These are phyloP conservation scores for Oidiodendron maius DNA, from an alignment of 495 filamentous ascomycete species.

Conservation along the genomic window DNA sequence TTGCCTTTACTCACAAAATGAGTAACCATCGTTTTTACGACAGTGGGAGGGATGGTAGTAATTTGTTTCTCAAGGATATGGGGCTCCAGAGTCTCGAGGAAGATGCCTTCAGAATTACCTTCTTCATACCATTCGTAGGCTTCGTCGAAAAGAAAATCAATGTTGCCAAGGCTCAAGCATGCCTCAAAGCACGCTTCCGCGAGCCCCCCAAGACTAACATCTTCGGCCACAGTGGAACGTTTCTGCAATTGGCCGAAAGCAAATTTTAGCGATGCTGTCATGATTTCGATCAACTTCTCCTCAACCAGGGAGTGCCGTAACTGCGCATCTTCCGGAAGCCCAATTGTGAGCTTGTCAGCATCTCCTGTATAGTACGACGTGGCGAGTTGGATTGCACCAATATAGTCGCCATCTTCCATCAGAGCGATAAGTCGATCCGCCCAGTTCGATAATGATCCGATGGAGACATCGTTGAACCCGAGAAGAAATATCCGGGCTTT, in stretches of 20 bases:
- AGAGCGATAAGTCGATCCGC: constrained; percentile 93
- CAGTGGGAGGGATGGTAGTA: constrained; percentile 68
- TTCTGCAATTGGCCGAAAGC: constrained; percentile 62
- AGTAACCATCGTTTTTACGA: constrained; percentile 78
- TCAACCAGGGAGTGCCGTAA: constrained; percentile 75
- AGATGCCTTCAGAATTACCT: constrained; percentile 61
- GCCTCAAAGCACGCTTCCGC: constrained; percentile 77
- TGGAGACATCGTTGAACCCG: constrained; percentile 81
- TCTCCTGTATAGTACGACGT: constrained; percentile 88
- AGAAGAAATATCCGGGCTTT: constrained; percentile 91
- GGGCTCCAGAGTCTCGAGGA: constrained; percentile 80
- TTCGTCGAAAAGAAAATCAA: constrained; percentile 84
- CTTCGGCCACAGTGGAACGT: constrained; percentile 43
- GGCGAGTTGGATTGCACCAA: constrained; percentile 82
- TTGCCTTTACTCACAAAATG: constrained; percentile 69
- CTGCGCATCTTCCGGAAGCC: constrained; percentile 77
- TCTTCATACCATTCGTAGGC: constrained; percentile 88
- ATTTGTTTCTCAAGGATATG: constrained; percentile 77
- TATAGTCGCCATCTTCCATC: constrained; percentile 93
- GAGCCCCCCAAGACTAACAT: constrained; percentile 65
- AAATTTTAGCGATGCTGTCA: constrained; percentile 87
- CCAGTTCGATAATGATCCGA: constrained; percentile 94
- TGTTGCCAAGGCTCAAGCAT: constrained; percentile 66
- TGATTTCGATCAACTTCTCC: constrained; percentile 89
- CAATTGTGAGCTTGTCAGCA: constrained; percentile 85